Base-by-base conservation (phyloP, 2,329 filamentous ascomycete species). In the Pseudogymnoascus sp. region DNA sequence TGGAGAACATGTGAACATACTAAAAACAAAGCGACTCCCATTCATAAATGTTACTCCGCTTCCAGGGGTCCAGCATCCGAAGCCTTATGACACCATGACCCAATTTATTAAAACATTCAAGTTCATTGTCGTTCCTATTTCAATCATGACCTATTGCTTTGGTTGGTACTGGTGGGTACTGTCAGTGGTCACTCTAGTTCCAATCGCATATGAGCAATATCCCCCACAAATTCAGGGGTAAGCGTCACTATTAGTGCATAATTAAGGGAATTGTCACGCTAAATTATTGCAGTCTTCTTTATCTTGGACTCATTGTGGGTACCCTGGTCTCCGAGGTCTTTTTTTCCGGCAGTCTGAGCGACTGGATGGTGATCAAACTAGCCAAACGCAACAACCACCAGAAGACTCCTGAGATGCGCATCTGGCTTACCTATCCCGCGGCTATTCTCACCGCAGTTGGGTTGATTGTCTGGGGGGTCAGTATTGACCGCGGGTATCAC, bases 151-250 rank as follows among this genome's bases (percentile, higher is more conserved):
- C 6, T 85, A 82, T 71, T 79, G 76, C 66, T 84, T 82, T 66
- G 70, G 75, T 2, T 83, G 81, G 78, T 85, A 84, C 68, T 85
- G 81, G 81, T 84, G 82, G 81, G 40, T 41, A 12, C 40, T 41
- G 40, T 74, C 46, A 5, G 22, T 14, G 22, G 6, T 14, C 19
- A 7, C n/a, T 28, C 28, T 26, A 28, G n/a, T 33, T 31, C 46
- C 43, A 1, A 59, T 40, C 10, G n/a, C 19, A 1, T 11, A 70
- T 28, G 28, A 61, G 22, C 6, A 26, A 61, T 40, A 24, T 40
- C 24, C 22, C 6, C 41, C 22, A 61, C 31, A 41, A 11, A 41
- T 41, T 41, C 40, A 41, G 4, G 40, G 40, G 64, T 22, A 41
- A 41, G 40, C 7, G 7, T 41, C 16, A 41, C 40, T 12, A 41